Evolutionary conservation across 768 basidiomycete genomes (phyloP).

Genomic region (Russula griseocarnosa): DNA sequence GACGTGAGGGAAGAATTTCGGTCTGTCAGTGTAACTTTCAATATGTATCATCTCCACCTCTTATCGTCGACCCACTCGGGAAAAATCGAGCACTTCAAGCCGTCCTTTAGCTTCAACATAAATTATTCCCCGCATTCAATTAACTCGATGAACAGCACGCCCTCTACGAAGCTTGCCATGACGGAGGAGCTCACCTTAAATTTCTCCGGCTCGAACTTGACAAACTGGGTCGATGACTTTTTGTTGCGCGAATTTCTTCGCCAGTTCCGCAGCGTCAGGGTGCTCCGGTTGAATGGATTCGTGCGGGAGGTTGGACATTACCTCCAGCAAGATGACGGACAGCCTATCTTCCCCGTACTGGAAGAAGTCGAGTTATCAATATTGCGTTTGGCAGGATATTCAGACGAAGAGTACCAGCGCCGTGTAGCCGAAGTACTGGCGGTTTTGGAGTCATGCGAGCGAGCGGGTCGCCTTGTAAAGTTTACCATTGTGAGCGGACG

Average conservation of each 20-base stretch:
- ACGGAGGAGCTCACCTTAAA: background rate
- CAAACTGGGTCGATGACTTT: background rate
- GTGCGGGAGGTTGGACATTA: background rate
- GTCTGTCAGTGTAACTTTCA: background rate
- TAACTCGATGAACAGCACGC: background rate
- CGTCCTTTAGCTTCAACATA: background rate
- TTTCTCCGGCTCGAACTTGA: background rate
- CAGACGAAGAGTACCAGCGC: too few species aligned
- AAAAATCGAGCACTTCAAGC: too few species aligned
- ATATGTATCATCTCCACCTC: rapidly evolving
- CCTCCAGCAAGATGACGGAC: background rate
- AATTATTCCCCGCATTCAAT: background rate
- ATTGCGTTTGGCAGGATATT: too few species aligned
- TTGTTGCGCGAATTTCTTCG: background rate
- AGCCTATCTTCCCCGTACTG: background rate
- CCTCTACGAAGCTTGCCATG: background rate
- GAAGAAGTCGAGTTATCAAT: background rate
- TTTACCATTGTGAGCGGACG: background rate
- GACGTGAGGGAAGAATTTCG: background rate
- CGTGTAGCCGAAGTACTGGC: background rate
- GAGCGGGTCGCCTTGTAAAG: background rate
- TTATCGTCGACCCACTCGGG: background rate
- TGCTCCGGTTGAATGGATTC: background rate
- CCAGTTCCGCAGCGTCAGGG: background rate
- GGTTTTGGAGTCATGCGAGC: background rate